Evolutionary conservation across 768 basidiomycete species (phyloP), one percentile per base, ranked within the genome.

Genomic region (Trametes maxima): DNA sequence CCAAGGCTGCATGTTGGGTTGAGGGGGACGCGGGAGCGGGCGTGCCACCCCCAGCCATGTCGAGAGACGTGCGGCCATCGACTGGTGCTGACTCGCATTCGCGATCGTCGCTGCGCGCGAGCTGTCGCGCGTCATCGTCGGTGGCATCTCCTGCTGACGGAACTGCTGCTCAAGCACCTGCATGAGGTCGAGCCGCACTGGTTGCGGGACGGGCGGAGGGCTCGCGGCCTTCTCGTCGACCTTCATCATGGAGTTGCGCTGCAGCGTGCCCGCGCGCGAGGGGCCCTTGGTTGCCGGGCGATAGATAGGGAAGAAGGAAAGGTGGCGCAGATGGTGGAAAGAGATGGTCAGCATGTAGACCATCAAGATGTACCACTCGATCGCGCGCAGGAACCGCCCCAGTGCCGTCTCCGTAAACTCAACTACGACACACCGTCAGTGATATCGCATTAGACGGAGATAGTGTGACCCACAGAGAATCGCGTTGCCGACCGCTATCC

Each of bases 341-440:
- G 79, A 73, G 36, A 73, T 67, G 52, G 87, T 75, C 61, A 88
- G 80, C 60, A 79, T 73, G 68, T 80, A 83, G n/a, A 89, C 71
- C 57, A 88, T 76, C 45, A 87, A 72, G 44, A 85, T 78, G 68
- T 86, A 92, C 22, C 86, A 65, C 67, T 88, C 86, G 36, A 85
- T 72, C 14, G 85, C 86, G 65, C 85, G 76, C 52, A 85, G 70
- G 65, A 91, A 83, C 47, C 87, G 85, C n/a, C 90, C 90, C 1
- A 88, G 74, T 11, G 79, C 77, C 6, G 82, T 83, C 73, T 92
- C 90, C 2, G 89, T 83, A 68, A 91, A 90, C 54, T 77, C 74
- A 70, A 87, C 89, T 90, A 65, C 3, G n/a, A 4, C 14, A 14
- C 14, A 1, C 22, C 6, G 14, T 46, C 21, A 35, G 44, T 17